Conservation (phyloP, 2,329 filamentous ascomycete species). For the Claviceps quebecensis region DNA sequence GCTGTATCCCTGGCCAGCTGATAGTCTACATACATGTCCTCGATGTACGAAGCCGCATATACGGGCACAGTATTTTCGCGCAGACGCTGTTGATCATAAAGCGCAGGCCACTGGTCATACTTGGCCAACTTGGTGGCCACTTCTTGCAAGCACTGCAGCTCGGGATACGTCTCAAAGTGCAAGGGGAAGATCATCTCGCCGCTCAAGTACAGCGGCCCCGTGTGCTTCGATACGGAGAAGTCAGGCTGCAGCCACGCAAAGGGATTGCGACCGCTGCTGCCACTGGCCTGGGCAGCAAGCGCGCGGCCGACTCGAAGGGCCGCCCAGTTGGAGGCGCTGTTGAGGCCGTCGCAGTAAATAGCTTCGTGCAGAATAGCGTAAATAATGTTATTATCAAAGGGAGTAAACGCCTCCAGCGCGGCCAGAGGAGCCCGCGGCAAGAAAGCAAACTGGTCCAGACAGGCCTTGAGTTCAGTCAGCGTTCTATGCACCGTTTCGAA, state of each 20-base stretch:
- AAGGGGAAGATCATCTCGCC: slow-evolving; percentile 88
- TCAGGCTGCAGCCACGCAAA: slow-evolving; percentile 37
- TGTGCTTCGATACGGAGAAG: slow-evolving; percentile 13
- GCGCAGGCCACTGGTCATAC: slow-evolving; percentile 53
- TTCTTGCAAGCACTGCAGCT: slow-evolving; percentile 53
- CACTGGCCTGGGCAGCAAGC: slow-evolving; percentile 19
- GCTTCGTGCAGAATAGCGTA: slow-evolving; percentile 82
- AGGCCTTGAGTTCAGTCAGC: slow-evolving; percentile 54
- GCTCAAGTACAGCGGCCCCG: slow-evolving; percentile 57
- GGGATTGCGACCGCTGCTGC: slow-evolving; percentile 11
- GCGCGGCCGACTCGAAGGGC: slow-evolving; percentile 47
- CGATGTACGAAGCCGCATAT: slow-evolving; percentile 68
- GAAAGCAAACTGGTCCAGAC: slow-evolving; percentile 63
- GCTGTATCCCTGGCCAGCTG: slow-evolving; percentile 62
- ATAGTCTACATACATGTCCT: slow-evolving; percentile 89
- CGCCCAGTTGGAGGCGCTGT: slow-evolving; percentile 57
- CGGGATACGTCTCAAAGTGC: slow-evolving; percentile 69
- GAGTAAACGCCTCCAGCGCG: slow-evolving; percentile 50
- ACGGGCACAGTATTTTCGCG: slow-evolving; percentile 68
- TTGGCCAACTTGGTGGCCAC: slow-evolving; percentile 59
- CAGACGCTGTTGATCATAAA: slow-evolving; percentile 66
- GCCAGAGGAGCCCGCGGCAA: slow-evolving; percentile 59
- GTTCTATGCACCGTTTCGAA: slow-evolving; percentile 62
- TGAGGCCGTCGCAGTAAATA: slow-evolving; percentile 63
- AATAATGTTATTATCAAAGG: slow-evolving; percentile 64